phyloP scores from a whole-genome alignment of 2,329 filamentous ascomycete genomes.

The Cladophialophora chaetospira region DNA sequence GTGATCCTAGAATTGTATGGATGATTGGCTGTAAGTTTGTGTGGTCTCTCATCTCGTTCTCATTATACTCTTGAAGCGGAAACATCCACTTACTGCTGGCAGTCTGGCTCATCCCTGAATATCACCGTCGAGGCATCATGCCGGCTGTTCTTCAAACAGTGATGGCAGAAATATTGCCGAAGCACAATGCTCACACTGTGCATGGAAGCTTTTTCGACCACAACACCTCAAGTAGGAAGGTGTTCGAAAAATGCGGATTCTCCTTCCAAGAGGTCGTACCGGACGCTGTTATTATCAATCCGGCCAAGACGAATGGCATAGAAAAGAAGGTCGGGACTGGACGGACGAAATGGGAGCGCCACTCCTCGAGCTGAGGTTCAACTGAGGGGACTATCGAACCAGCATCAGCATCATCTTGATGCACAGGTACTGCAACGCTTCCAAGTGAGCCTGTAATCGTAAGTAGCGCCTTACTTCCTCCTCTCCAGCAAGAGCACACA shows the following conservation, averaged over 20 bases:
- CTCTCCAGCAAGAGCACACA: too few species aligned
- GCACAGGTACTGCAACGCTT: neutral
- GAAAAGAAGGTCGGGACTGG: slow-evolving; percentile 16
- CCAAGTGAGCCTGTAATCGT: too few species aligned
- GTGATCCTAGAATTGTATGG: slow-evolving; percentile 35
- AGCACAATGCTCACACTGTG: slow-evolving; percentile 35
- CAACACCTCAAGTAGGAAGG: slow-evolving; percentile 34
- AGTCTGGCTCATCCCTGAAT: slow-evolving; percentile 31
- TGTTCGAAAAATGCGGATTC: slow-evolving; percentile 38
- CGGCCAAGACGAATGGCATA: slow-evolving; percentile 6
- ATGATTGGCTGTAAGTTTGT: slow-evolving; percentile 17
- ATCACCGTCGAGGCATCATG: slow-evolving; percentile 39
- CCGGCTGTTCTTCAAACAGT: slow-evolving; percentile 30
- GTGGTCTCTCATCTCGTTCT: neutral
- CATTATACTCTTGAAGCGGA: too few species aligned
- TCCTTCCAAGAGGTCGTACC: slow-evolving; percentile 5
- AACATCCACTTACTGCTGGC: neutral
- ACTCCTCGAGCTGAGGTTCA: neutral
- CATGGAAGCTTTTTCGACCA: slow-evolving; percentile 32
- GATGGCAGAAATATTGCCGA: slow-evolving; percentile 35
- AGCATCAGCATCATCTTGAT: neutral
- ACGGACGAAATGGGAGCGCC: slow-evolving; percentile 11
- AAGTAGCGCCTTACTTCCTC: too few species aligned
- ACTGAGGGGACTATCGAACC: too few species aligned
- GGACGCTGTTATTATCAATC: slow-evolving; percentile 4